Base-by-base conservation (phyloP, 306 rosid species). In the Arachis stenosperma region DNA sequence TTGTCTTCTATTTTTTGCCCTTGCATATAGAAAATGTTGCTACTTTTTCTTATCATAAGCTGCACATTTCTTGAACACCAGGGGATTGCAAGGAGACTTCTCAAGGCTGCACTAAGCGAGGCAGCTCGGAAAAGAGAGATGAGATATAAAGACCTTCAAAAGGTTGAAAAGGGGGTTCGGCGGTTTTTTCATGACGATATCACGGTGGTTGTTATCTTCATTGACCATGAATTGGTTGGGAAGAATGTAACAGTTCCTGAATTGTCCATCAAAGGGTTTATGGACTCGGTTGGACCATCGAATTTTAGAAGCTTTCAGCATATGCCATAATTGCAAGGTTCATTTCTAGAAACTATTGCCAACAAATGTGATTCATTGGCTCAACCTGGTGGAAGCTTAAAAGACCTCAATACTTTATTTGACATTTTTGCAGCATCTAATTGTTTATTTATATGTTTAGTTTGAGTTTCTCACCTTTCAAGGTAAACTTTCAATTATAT, bases 121-220 rank as follows among this genome's bases (percentile, higher is more conserved):
- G 97, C 98, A 9, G 96, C 86, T 10, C 87, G 86, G 80, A 93
- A 88, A 83, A 65, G 88, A 61, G 84, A 84, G 46, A 84, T 83
- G 95, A 85, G 86, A 78, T 90, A 90, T 39, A 86, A 84, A 64
- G 98, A 90, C 54, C 81, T 92, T 58, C 88, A 88, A 88, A 82
- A 75, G 76, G 85, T 87, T 68, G 90, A 84, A 77, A 86, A 81
- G 80, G 91, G 96, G 40, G 62, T 78, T 29, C 81, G 98, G 73
- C 89, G 98, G 68, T 79, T 56, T 71, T 83, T 83, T 70, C 98
- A 93, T 3, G 97, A 93, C 41, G 98, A 93, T 78, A 90, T 93
- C 50, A 87, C 98, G 0, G 85, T 93, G 42, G 86, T 89, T 29
- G 97, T 93, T 39, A 75, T 89, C 78, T 93, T 87, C 84, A 67